phyloP scores from a whole-genome alignment of 192 early-diverging fungal genomes.

The Ambispora gerdemannii region DNA sequence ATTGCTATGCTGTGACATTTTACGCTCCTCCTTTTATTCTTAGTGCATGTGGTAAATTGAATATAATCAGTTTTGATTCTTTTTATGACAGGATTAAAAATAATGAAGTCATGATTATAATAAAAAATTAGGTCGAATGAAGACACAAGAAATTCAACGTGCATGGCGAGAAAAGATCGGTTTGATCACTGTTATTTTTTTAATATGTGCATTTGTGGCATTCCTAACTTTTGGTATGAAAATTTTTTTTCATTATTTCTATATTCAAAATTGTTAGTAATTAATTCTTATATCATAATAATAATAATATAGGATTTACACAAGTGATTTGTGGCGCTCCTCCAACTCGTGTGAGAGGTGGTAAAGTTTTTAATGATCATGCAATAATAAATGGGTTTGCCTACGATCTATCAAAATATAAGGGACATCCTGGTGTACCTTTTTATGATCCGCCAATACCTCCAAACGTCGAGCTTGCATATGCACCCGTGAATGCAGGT shows the following conservation, averaged over 20 bases:
- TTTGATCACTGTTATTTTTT: conserved; percentile 71
- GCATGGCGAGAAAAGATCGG: conserved; percentile 95
- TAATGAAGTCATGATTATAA: not conserved
- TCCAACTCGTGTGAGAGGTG: conserved; percentile 40
- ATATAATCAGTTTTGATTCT: too few species aligned
- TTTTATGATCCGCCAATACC: not conserved
- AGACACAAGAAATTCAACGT: conserved; percentile 43
- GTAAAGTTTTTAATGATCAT: conserved; percentile 38
- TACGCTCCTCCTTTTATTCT: not conserved
- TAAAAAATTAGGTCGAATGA: not conserved
- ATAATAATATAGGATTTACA: conserved; percentile 39
- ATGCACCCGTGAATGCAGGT: conserved; percentile 36
- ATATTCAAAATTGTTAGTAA: too few species aligned
- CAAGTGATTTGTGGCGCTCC: conserved; percentile 54
- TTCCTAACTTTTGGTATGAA: conserved; percentile 78
- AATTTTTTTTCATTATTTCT: not conserved
- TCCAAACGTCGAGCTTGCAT: not conserved
- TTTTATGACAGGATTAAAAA: not conserved
- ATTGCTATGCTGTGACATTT: not conserved
- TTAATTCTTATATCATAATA: not conserved
- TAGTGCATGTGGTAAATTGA: not conserved
- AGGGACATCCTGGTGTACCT: conserved; percentile 27
- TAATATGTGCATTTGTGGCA: conserved; percentile 69
- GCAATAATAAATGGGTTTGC: conserved; percentile 62
- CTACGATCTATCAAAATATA: conserved; percentile 47